Base-by-base conservation (phyloP, 768 basidiomycete genomes). In the Epithele typhae region DNA sequence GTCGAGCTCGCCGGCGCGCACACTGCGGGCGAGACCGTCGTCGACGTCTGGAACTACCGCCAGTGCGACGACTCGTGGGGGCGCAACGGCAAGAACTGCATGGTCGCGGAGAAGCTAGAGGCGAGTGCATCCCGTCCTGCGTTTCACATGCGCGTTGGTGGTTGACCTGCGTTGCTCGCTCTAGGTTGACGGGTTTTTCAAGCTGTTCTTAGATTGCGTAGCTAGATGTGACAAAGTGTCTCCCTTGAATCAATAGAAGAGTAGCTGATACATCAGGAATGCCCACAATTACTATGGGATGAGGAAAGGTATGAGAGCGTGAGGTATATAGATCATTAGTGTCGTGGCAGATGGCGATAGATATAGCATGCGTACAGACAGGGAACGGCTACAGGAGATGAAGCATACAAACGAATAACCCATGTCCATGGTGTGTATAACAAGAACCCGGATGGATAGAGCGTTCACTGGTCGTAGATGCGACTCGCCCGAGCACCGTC, bases 11-110 rank as follows among this genome's bases (percentile, higher is more conserved):
- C 68, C 5, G 87, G 86, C 3, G 65, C 68, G 15, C 79, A 84
- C 51, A 78, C 84, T 2, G 66, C 70, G 11, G 92, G 91, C 5
- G 84, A 91, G 59, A 92, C 92, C 0, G 75, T 89, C 2, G 86
- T 91, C 1, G 89, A 94, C 55, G 56, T 89, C 3, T 90, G 80
- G 77, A 70, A 76, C 48, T 87, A 84, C 64, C 66, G 63, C 14
- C 40, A 63, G 7, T 79, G 73, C 51, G 80, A 86, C 52, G 66
- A 81, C 53, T 72, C 74, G 0, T 94, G 91, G 91, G 88, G 89
- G 0, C 57, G 70, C 3, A 64, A 65, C 14, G 86, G 87, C 5
- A 87, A 81, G 64, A 94, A 93, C 53, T 91, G 89, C 46, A 52
- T 80, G 1, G 82, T 93, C 11, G 75, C 81, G 8, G 74, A 84